Percentiles rank a stretch among this genome's conserved stretches.
phyloP scores from a whole-genome alignment of 2,329 filamentous ascomycete genomes.

The Colletotrichum salicis region DNA sequence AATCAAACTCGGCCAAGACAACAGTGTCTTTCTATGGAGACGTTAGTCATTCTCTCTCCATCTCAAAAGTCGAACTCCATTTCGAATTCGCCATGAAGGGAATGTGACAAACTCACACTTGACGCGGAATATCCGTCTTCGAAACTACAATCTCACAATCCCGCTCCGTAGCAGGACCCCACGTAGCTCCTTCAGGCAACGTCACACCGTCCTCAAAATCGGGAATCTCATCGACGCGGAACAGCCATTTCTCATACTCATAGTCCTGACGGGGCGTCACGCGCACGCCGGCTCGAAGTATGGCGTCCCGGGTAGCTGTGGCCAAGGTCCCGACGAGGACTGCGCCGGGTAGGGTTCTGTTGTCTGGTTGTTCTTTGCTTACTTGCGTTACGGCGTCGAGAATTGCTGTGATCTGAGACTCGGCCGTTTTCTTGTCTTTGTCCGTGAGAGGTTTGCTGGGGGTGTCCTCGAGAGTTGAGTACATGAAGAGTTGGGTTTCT shows the following conservation, averaged over 20 bases:
- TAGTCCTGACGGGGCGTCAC: conserved; percentile 42
- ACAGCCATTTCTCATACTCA: conserved; percentile 68
- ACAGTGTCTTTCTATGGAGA: conserved; percentile 51
- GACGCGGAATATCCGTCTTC: conserved; percentile 66
- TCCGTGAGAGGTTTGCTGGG: neutral
- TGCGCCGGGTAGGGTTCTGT: conserved; percentile 39
- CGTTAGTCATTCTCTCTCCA: neutral
- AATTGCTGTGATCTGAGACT: conserved; percentile 47
- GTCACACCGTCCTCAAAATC: conserved; percentile 30
- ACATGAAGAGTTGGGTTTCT: conserved; percentile 75
- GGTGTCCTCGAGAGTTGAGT: conserved; percentile 60
- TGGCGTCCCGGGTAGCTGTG: conserved; percentile 39
- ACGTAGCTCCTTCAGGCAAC: conserved; percentile 62
- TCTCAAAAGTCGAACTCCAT: neutral
- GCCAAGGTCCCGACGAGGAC: conserved; percentile 52
- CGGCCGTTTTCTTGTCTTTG: conserved; percentile 40
- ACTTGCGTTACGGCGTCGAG: conserved; percentile 44
- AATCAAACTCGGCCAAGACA: conserved; percentile 57
- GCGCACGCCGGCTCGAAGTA: conserved; percentile 27
- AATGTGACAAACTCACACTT: conserved; percentile 52
- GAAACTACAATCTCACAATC: conserved; percentile 67
- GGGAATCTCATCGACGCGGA: conserved; percentile 59
- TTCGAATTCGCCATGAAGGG: neutral
- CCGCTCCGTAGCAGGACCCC: conserved; percentile 61
- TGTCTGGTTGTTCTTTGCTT: conserved; percentile 37